Conservation (phyloP, 495 filamentous ascomycete genomes). For the Hypoxylon intermedium region DNA sequence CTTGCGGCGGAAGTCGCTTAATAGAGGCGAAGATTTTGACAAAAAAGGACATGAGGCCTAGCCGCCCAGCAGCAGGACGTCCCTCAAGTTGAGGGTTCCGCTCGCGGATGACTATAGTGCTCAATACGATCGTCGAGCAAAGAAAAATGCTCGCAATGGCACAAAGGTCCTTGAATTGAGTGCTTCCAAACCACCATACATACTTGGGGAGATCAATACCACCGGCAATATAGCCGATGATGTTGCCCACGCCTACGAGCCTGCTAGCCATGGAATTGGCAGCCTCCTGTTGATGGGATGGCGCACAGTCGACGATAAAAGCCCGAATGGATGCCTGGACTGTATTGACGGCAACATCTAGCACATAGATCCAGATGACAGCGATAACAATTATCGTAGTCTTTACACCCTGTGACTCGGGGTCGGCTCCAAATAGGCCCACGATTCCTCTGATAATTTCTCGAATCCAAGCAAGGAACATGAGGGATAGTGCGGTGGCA, state of each 20-base stretch:
- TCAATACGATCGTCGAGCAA: slow-evolving; percentile 68
- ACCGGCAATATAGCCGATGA: slow-evolving; percentile 82
- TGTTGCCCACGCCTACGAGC: slow-evolving; percentile 82
- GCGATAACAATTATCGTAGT: slow-evolving; percentile 71
- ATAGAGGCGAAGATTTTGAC: slow-evolving; percentile 76
- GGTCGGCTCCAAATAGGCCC: slow-evolving; percentile 72
- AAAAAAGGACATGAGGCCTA: slow-evolving; percentile 81
- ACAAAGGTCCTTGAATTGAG: slow-evolving; percentile 89
- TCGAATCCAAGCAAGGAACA: slow-evolving; percentile 81
- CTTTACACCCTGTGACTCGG: slow-evolving; percentile 65
- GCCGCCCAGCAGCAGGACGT: slow-evolving; percentile 60
- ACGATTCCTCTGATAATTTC: slow-evolving; percentile 77
- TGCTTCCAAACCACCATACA: slow-evolving; percentile 78
- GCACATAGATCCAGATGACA: slow-evolving; percentile 80
- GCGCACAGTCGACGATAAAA: slow-evolving; percentile 89
- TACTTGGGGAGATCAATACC: slow-evolving; percentile 75
- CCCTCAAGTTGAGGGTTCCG: slow-evolving; percentile 78
- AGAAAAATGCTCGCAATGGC: slow-evolving; percentile 78
- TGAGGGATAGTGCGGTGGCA: slow-evolving; percentile 74
- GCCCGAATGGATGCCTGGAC: slow-evolving; percentile 89
- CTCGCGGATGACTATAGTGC: slow-evolving; percentile 70
- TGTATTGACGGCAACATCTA: slow-evolving; percentile 94
- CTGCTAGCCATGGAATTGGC: slow-evolving; percentile 90
- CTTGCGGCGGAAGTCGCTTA: slow-evolving; percentile 68
- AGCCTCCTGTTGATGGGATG: slow-evolving; percentile 84